These are phyloP conservation scores for Arthrobotrys conoides DNA, from an alignment of 2,329 filamentous ascomycete species.

Conservation along the genomic window DNA sequence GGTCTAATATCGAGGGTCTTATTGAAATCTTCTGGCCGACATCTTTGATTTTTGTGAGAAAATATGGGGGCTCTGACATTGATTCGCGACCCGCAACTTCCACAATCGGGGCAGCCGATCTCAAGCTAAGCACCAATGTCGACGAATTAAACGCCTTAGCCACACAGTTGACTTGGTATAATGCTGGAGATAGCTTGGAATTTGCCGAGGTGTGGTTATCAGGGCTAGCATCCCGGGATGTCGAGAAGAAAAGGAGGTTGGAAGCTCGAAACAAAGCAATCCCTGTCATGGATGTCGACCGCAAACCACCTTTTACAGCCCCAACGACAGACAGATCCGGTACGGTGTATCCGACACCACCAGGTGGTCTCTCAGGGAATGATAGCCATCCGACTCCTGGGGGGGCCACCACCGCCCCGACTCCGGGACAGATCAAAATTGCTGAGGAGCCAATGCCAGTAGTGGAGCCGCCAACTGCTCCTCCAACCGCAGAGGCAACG, in stretches of 20 bases:
- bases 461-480: constrained; percentile 46
- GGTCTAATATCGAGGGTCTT: constrained; percentile 52
- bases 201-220: constrained; percentile 47
- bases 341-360: constrained; percentile 57
- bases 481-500: constrained; percentile 48
- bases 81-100: not conserved
- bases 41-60: constrained; percentile 42
- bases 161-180: constrained; percentile 53
- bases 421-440: constrained; percentile 35
- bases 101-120: not conserved
- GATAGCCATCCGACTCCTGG: constrained; percentile 52
- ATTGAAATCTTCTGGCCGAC: constrained; percentile 53
- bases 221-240: constrained; percentile 22
- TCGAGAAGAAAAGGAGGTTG: constrained; percentile 36
- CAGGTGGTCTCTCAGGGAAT: constrained; percentile 50
- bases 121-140: constrained; percentile 3
- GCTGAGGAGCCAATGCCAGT: constrained; percentile 25
- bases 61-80: constrained; percentile 18
- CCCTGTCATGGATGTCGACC: constrained; percentile 12
- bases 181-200: constrained; percentile 42
- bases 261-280: constrained; percentile 43
- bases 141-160: constrained; percentile 30
- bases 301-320: constrained; percentile 7
- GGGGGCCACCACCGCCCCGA: constrained; percentile 40
- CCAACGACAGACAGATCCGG: constrained; percentile 52